Base-by-base conservation (phyloP, 768 basidiomycete species). In the Cantharellus anzutake region DNA sequence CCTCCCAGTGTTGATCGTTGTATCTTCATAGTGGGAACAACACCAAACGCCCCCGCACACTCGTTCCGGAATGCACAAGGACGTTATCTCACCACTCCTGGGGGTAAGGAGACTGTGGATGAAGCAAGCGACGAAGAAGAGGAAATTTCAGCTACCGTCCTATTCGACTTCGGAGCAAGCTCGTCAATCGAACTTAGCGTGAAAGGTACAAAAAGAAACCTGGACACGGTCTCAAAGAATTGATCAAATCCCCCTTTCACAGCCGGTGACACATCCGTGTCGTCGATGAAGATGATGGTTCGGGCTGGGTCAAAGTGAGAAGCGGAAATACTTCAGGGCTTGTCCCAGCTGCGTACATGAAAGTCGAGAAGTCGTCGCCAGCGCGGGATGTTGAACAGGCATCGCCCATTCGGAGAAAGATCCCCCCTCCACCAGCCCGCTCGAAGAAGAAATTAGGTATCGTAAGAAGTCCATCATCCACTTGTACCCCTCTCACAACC, bases 321-420 rank as follows among this genome's bases (percentile, higher is more conserved):
- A 76, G 84, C 65, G 79, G 80, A 61, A 74, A 75, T 59, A 77
- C 78, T 64, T 7, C 7, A 11, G 87, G 87, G 4, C 78, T 90
- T 44, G 81, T 89, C 5, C 88, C 88, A n/a, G 84, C 84, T n/a
- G 80, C 85, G 34, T 90, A 90, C 73, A 68, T 88, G 57, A 75
- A 78, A 63, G 62, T 71, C 34, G 68, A 68, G 55, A 70, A 71
- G 56, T 68, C 39, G n/a, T 48, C 1, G 20, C 48, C 41, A 4
- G 41, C 41, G 29, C 52, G 34, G 52, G 60, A 41, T 2, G 61
- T 29, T 7, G 5, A 44, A 38, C 16, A 14, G 7, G 37, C 16
- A 29, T 29, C 20, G 20, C 20, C 20, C 20, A 29, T 29, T 29
- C 20, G 20, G 20, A 29, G 20, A 29, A 48, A 48, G 44, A 11